phyloP scores from a whole-genome alignment of 176 grass and related monocot species.

The Typha latifolia region DNA sequence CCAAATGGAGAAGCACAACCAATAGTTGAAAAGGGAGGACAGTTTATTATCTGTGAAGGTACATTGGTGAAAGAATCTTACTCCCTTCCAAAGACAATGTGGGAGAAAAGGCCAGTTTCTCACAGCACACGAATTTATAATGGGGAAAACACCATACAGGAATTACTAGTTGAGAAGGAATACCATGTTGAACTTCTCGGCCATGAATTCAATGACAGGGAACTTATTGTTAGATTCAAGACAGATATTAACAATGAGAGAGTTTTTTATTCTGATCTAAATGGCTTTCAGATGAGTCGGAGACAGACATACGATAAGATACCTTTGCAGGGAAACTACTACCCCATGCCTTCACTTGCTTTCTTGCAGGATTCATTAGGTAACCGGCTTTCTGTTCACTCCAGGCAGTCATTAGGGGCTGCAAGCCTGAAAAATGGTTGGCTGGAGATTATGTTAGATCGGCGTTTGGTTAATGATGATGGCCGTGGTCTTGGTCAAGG shows the following conservation, averaged over 20 bases:
- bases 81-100: slow-evolving; percentile 76
- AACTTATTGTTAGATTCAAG: slow-evolving; percentile 89
- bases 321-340: slow-evolving; percentile 96
- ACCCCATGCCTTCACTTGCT: slow-evolving; percentile 88
- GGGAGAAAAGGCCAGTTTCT: slow-evolving; percentile 56
- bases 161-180: slow-evolving; percentile 91
- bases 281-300: slow-evolving; percentile 95
- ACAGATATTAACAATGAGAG: slow-evolving; percentile 77
- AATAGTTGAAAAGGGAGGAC: slow-evolving; percentile 63
- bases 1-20: slow-evolving; percentile 63
- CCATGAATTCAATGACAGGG: slow-evolving; percentile 62
- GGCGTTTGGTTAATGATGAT: slow-evolving; percentile 74
- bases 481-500: slow-evolving; percentile 89
- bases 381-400: slow-evolving; percentile 77
- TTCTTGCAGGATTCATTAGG: slow-evolving; percentile 85
- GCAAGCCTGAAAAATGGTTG: slow-evolving; percentile 93
- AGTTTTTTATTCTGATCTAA: slow-evolving; percentile 92
- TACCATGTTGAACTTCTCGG: slow-evolving; percentile 90
- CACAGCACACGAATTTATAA: slow-evolving; percentile 83
- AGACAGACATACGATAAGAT: slow-evolving; percentile 92
- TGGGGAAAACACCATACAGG: slow-evolving; percentile 55
- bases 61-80: slow-evolving; percentile 74
- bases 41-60: slow-evolving; percentile 81
- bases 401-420: slow-evolving; percentile 78
- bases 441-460: slow-evolving; percentile 97